Evolutionary conservation across 306 rosid genomes (phyloP).

Genomic region (Trifolium repens): DNA sequence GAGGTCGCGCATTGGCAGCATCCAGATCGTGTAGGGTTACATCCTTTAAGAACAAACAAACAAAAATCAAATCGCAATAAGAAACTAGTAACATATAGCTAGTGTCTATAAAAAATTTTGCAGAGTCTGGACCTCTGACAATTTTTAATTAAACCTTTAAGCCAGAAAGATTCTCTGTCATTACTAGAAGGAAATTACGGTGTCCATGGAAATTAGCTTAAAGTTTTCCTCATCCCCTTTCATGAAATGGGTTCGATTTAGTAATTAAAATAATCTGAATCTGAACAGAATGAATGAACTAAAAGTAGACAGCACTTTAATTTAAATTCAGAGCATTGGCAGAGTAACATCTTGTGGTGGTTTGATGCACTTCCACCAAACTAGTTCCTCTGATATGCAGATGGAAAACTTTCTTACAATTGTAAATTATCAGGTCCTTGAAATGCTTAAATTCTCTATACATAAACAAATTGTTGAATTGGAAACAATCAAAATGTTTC

Average conservation of each 20-base stretch:
- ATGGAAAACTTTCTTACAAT: neutral
- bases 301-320: slow-evolving; percentile 1
- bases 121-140: slow-evolving; percentile 5
- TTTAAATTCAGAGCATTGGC: neutral
- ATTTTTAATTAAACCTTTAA: slow-evolving; percentile 8
- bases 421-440: neutral
- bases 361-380: slow-evolving; percentile 27
- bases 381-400: neutral
- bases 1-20: slow-evolving; percentile 92
- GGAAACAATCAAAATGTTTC: neutral
- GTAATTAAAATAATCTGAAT: slow-evolving; percentile 14
- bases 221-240: neutral
- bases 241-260: slow-evolving; percentile 8
- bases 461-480: neutral
- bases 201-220: neutral
- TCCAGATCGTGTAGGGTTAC: slow-evolving; percentile 92
- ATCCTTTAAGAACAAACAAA: slow-evolving; percentile 57
- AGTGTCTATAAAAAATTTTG: slow-evolving; percentile 7
- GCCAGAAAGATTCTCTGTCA: neutral
- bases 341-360: slow-evolving; percentile 1
- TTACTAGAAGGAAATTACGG: neutral
- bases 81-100: slow-evolving; percentile 25
- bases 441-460: slow-evolving; percentile 24
- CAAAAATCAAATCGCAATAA: slow-evolving; percentile 19
- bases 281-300: slow-evolving; percentile 19